Conservation (phyloP, 2,329 filamentous ascomycete genomes). For the Colletotrichum godetiae region DNA sequence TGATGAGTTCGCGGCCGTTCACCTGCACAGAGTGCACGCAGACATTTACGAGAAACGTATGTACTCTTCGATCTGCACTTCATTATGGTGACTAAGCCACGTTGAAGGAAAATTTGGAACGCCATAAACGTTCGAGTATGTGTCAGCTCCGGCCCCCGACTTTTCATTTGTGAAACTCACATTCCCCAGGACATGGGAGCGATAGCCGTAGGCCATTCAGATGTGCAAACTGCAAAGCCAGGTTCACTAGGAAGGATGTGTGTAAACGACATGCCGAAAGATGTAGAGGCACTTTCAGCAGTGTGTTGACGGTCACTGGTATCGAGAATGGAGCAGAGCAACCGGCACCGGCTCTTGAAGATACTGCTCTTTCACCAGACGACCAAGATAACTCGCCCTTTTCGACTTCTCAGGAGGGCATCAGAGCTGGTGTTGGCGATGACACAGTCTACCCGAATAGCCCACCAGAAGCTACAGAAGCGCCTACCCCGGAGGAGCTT, state of each 20-base stretch:
- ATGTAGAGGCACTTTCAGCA: constrained; percentile 24
- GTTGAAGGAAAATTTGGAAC: constrained; percentile 38
- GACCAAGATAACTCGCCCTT: neutral
- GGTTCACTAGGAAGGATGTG: constrained; percentile 37
- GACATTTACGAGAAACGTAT: constrained; percentile 36
- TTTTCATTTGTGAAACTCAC: constrained; percentile 1
- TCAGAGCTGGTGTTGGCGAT: neutral
- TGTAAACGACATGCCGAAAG: constrained; percentile 37
- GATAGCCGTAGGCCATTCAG: constrained; percentile 37
- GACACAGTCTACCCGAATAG: neutral
- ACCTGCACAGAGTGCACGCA: constrained; percentile 35
- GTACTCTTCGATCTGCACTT: neutral
- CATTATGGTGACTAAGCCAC: neutral
- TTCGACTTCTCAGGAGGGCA: neutral
- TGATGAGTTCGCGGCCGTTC: constrained; percentile 35
- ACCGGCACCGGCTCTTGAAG: neutral
- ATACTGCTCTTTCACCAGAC: constrained; percentile 2
- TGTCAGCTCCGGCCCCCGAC: neutral
- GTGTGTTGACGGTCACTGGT: neutral
- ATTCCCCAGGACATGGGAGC: constrained; percentile 36
- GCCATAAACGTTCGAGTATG: constrained; percentile 39
- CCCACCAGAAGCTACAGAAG: neutral
- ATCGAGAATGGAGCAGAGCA: neutral
- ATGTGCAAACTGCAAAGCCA: constrained; percentile 36
- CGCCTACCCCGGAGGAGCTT: neutral